These are phyloP conservation scores for Exophiala xenobiotica DNA, from an alignment of 2,329 filamentous ascomycete species.

Conservation along the genomic window DNA sequence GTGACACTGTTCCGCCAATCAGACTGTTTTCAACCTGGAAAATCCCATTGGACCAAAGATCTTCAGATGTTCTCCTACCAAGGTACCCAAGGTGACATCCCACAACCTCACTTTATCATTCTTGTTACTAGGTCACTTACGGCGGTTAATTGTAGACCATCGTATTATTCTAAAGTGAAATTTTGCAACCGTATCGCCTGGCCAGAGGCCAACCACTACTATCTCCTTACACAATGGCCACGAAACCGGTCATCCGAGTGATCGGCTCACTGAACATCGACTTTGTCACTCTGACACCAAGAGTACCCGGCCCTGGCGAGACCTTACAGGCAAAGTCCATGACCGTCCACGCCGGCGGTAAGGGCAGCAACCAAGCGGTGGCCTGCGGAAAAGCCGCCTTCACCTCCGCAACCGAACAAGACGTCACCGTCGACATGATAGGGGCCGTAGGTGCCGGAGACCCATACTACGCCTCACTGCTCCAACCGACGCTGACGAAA, in stretches of 20 bases:
- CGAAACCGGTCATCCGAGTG: slow-evolving; percentile 64
- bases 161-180: too few relatives aligned
- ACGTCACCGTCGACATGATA: slow-evolving; percentile 64
- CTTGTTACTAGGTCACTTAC: too few relatives aligned
- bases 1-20: too few relatives aligned
- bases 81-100: too few relatives aligned
- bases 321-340: slow-evolving; percentile 80
- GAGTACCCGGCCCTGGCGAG: slow-evolving; percentile 80
- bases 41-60: not conserved
- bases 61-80: not conserved
- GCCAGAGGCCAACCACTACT: not conserved
- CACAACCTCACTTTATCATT: too few relatives aligned
- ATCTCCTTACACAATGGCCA: slow-evolving; percentile 33
- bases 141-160: too few relatives aligned
- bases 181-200: not conserved
- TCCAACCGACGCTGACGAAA: slow-evolving; percentile 58
- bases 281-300: slow-evolving; percentile 81
- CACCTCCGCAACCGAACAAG: slow-evolving; percentile 28
- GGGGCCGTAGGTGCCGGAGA: slow-evolving; percentile 64
- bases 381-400: slow-evolving; percentile 76
- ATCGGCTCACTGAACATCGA: slow-evolving; percentile 95
- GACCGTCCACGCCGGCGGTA: slow-evolving; percentile 79
- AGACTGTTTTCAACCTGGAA: not conserved
- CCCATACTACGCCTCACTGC: slow-evolving; percentile 62
- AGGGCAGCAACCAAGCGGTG: slow-evolving; percentile 94